These are phyloP conservation scores for Calocybe gangraenosa DNA, from an alignment of 768 basidiomycete genomes.

Conservation along the genomic window DNA sequence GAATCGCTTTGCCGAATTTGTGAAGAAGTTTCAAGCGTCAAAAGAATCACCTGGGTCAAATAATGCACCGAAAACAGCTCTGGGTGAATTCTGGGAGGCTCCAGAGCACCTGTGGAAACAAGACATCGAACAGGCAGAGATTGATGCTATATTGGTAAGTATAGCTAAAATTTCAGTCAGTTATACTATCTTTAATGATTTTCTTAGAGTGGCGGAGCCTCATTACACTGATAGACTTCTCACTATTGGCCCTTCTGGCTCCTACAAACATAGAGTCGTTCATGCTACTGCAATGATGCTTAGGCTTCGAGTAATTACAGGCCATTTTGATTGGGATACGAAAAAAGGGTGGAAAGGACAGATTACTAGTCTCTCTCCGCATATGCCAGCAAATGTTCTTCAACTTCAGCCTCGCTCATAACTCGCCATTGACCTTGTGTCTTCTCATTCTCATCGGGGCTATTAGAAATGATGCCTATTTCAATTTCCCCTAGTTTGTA, in stretches of 20 bases:
- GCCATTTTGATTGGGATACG: not conserved
- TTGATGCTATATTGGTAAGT: slow-evolving; percentile 64
- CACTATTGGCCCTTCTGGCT: slow-evolving; percentile 1
- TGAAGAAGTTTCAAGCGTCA: slow-evolving; percentile 30
- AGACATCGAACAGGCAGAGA: slow-evolving; percentile 52
- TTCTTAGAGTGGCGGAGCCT: slow-evolving; percentile 69
- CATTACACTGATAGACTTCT: slow-evolving; percentile 29
- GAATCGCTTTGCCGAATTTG: slow-evolving; percentile 42
- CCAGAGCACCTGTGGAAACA: slow-evolving; percentile 56
- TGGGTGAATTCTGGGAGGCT: slow-evolving; percentile 63
- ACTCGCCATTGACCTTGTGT: slow-evolving; percentile 75
- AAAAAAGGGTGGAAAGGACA: slow-evolving; percentile 3
- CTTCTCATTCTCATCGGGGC: slow-evolving; percentile 69
- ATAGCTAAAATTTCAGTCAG: not conserved
- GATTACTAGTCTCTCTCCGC: slow-evolving; percentile 77
- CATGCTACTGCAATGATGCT: not conserved
- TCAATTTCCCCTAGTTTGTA: slow-evolving; percentile 96
- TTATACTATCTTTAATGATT: slow-evolving; percentile 3
- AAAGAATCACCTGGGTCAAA: slow-evolving; percentile 12
- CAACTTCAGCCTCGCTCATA: slow-evolving; percentile 73
- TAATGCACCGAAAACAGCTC: slow-evolving; percentile 11
- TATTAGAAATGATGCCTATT: slow-evolving; percentile 85
- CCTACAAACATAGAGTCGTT: slow-evolving; percentile 4
- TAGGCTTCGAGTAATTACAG: not conserved
- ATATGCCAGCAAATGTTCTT: slow-evolving; percentile 76